Evolutionary conservation across 225 moss, liverwort and hornwort species (phyloP).

Genomic region (Polytrichum commune): DNA sequence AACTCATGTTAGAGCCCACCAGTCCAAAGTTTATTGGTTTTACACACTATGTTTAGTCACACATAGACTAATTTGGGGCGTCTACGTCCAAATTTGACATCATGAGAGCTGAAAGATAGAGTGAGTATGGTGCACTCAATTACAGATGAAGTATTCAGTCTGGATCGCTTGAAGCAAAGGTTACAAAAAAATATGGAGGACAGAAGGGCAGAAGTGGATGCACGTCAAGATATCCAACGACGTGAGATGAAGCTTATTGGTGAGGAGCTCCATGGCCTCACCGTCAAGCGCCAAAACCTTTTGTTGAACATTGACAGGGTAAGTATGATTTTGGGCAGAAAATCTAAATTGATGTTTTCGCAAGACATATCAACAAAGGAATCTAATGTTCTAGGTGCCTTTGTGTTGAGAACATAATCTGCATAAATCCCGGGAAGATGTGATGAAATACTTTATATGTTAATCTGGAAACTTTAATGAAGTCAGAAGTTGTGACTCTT

Average conservation of each 20-base stretch:
- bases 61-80: rapidly evolving
- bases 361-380: no score
- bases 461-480: no score
- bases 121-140: background rate
- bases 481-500: no score
- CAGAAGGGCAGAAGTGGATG: conserved; percentile 67
- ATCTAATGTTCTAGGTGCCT: no score
- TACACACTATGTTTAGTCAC: background rate
- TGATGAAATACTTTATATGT: no score
- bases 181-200: conserved; percentile 75
- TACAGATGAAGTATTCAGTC: conserved; percentile 72
- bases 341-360: no score
- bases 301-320: conserved; percentile 77
- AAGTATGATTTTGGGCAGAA: background rate
- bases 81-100: background rate
- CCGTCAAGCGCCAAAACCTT: conserved; percentile 65
- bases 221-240: conserved; percentile 49
- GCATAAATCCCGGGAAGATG: no score
- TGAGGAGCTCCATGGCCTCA: conserved; percentile 77
- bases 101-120: no score
- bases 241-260: conserved; percentile 65
- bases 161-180: conserved; percentile 76
- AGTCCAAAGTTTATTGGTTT: no score
- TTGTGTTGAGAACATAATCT: no score
- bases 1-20: no score